phyloP scores from a whole-genome alignment of 345 rosid species.

The Eucalyptus paniculata region DNA sequence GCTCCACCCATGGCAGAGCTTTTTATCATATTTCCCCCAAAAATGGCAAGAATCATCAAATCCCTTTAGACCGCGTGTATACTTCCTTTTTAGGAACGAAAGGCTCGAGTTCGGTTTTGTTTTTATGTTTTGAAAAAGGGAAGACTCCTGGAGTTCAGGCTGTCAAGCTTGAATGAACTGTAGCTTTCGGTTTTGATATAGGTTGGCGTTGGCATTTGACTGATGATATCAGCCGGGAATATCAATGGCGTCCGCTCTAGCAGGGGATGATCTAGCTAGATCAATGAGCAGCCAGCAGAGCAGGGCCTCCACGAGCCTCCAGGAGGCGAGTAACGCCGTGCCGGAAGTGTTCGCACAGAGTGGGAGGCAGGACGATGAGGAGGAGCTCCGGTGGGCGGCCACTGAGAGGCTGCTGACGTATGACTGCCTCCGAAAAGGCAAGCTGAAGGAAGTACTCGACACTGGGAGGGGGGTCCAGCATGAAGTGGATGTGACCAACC shows the following conservation, averaged over 20 bases:
- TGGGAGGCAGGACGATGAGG: constrained; percentile 35
- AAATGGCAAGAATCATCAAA: too few species aligned
- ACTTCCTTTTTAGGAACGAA: too few species aligned
- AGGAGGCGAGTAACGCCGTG: constrained; percentile 24
- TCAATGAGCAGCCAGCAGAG: constrained; percentile 44
- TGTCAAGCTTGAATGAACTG: too few species aligned
- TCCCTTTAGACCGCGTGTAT: too few species aligned
- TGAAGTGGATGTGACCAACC: constrained; percentile 48
- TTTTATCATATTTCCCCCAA: too few species aligned
- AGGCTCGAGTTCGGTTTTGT: too few species aligned
- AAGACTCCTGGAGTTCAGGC: too few species aligned
- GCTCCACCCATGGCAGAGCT: background rate
- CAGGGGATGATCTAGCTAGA: constrained; percentile 44
- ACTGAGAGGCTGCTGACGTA: constrained; percentile 65
- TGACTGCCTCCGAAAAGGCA: constrained; percentile 53
- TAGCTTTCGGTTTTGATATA: too few species aligned
- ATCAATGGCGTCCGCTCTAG: constrained; percentile 17
- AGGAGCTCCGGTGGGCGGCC: constrained; percentile 83
- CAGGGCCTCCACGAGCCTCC: constrained; percentile 22
- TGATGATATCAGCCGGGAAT: too few species aligned
- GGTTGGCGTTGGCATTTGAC: too few species aligned
- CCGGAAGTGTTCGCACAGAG: constrained; percentile 27
- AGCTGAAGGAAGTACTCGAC: constrained; percentile 30
- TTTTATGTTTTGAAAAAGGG: too few species aligned
- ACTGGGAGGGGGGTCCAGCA: constrained; percentile 25